Evolutionary conservation across 208 protist species (phyloP), one percentile per base, ranked within the genome.

Genomic region (Leishmania tropica): DNA sequence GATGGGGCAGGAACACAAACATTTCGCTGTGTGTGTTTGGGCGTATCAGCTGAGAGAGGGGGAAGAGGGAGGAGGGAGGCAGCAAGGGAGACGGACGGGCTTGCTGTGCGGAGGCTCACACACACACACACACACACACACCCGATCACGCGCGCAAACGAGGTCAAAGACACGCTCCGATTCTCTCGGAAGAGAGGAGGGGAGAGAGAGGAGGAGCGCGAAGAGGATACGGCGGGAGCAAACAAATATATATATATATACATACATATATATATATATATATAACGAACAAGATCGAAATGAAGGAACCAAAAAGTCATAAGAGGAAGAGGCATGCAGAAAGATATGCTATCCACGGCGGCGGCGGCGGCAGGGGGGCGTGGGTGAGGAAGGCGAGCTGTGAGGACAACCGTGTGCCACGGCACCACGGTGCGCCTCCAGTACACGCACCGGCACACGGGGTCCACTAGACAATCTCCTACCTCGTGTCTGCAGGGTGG

Each of bases 121-220:
- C 64, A 70, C 64, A 70, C 64, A 75, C 64, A 70, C 64, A 70
- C 64, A 75, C 71, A 40, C 28, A 56, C 71, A 75, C 21, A 75
- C 73, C 21, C 68, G 45, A 40, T 68, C 68, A 51, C 42, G 21
- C 40, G 42, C 40, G 15, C 68, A 47, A 62, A 54, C 53, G 51
- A 76, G 35, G 24, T 13, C 40, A 31, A 53, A 53, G 45, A 35
- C 45, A n/a, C 70, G n/a, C 70, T 54, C 28, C 70, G 13, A 24
- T 53, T 53, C 70, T 51, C 45, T 19, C 21, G 67, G 42, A n/a
- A 47, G 45, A 13, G 13, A 19, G 31, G 45, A 51, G 42, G 45
- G 70, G 11, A 37, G 24, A 35, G 45, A 74, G 45, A 51, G 24
- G 70, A 51, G 70, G 11, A 53, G 24, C 45, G 70, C 42, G 37